phyloP scores from a whole-genome alignment of 345 rosid species.

The Sonneratia alba region DNA sequence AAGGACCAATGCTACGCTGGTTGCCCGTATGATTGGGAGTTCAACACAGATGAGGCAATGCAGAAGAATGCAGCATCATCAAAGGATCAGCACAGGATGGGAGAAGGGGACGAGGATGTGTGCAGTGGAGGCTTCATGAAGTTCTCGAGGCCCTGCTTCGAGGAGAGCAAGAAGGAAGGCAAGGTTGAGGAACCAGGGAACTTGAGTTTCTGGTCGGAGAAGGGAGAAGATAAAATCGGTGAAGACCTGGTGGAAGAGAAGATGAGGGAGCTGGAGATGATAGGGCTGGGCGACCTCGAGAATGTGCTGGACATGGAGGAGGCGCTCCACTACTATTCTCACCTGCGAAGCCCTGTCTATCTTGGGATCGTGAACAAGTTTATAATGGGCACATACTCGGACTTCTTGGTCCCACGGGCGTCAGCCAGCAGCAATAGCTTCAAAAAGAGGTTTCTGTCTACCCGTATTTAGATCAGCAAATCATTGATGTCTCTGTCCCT shows the following conservation, averaged over 20 bases:
- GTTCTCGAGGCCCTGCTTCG: neutral
- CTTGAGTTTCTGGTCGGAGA: neutral
- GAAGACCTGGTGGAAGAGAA: neutral
- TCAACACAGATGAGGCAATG: neutral
- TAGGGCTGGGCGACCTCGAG: constrained; percentile 4
- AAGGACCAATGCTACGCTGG: neutral
- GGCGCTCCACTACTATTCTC: constrained; percentile 11
- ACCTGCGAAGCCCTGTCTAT: neutral
- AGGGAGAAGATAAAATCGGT: neutral
- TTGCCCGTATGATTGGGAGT: neutral
- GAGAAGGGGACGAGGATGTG: neutral
- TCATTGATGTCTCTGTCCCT: neutral
- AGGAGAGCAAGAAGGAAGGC: neutral
- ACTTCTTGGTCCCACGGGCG: neutral
- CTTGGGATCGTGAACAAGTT: neutral
- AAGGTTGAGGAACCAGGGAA: neutral
- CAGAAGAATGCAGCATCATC: neutral
- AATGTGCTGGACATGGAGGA: constrained; percentile 10
- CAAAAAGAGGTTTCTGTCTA: neutral
- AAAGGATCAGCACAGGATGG: neutral
- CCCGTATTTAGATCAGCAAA: neutral
- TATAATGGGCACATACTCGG: constrained; percentile 2
- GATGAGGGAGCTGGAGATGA: constrained; percentile 9
- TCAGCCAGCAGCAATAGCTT: neutral
- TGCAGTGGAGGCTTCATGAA: neutral